Percentiles rank a stretch among this genome's conserved stretches.
phyloP scores from a whole-genome alignment of 352 stramenopile species.

The Blastocystis sp. region DNA sequence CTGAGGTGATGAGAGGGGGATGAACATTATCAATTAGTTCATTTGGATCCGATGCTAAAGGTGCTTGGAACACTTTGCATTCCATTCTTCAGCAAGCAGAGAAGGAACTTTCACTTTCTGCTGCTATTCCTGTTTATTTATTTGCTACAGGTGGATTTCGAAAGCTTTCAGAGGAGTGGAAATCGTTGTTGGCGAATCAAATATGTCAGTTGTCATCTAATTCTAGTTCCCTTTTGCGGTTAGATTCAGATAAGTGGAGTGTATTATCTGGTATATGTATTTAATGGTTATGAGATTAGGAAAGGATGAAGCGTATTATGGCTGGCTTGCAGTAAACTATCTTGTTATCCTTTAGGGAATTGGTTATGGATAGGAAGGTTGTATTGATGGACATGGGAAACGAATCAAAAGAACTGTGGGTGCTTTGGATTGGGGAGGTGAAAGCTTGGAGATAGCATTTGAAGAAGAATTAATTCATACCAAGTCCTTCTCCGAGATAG shows the following conservation, averaged over 20 bases:
- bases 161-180: not conserved
- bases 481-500: not conserved
- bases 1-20: not conserved
- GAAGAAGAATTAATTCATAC: not conserved
- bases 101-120: no score
- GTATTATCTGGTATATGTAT: not conserved
- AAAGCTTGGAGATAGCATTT: conserved; percentile 50
- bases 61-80: not conserved
- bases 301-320: conserved; percentile 11
- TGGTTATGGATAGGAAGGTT: not conserved
- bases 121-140: not conserved
- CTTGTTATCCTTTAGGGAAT: not conserved
- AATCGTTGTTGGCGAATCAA: not conserved
- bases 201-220: not conserved
- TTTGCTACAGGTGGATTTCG: conserved; percentile 45
- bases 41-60: not conserved
- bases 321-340: conserved; percentile 24
- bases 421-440: not conserved
- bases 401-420: not conserved
- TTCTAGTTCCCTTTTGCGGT: not conserved
- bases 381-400: not conserved
- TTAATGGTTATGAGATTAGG: not conserved
- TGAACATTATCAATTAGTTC: not conserved
- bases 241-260: not conserved
- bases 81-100: not conserved